Base-by-base conservation (phyloP, 2,329 filamentous ascomycete genomes). In the Penicillium sclerotigenum region DNA sequence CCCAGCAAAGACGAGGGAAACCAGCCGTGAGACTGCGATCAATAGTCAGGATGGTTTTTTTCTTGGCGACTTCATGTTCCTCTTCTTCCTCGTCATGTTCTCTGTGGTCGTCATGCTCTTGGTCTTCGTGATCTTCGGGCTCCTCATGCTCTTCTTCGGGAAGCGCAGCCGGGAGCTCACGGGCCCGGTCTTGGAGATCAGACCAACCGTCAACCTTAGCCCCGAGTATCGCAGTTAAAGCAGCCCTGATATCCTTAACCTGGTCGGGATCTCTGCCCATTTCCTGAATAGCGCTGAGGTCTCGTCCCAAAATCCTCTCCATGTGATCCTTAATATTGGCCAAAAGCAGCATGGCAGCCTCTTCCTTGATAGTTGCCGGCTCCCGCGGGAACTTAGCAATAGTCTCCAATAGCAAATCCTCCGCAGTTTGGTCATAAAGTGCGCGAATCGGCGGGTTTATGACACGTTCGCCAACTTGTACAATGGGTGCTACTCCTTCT, bases 311-410 rank as follows among this genome's bases (percentile, higher is more conserved):
- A 31, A 79, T 69, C 48, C 74, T 76, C 55, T 79, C 77, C 75
- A 79, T 78, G 62, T 79, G 77, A 52, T 75, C 74, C 57, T 77
- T 78, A 48, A 79, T 79, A 56, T 79, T 79, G 22, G 77, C 76
- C 46, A 79, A 71, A 22, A 79, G 68, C 14, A 78, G 59, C 71
- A 77, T 78, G 16, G 77, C 76, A 26, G 75, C 75, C 59, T 78
- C 77, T 66, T 79, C 75, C 55, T 77, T 77, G 48, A 77, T 76
- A 10, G 73, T 76, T 16, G 74, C 71, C 6, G 74, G 74, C 54
- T 77, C 73, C 36, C 73, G 64, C 3, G 75, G 74, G 42, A 76
- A 77, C 42, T 75, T 76, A 1, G 75, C 74, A 33, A 77, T 76
- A 5, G 74, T 76, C 62, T 77, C 74, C 45, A 77, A 61, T 33